Conservation (phyloP, 768 basidiomycete species). For the Mycena olivaceomarginata region DNA sequence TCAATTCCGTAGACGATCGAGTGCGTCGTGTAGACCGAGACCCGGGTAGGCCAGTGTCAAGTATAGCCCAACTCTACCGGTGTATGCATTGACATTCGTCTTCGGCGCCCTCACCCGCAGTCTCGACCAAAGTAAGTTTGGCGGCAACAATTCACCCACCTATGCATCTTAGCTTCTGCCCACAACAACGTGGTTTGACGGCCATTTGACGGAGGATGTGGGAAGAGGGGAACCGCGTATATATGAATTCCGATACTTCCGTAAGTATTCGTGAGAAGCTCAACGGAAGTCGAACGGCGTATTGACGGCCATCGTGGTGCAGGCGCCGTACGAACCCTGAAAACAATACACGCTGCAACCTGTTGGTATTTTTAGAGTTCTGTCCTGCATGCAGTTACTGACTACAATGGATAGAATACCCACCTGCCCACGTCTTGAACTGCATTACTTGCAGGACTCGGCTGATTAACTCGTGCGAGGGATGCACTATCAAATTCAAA, state of each 20-base stretch:
- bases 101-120: neutral
- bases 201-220: conserved; percentile 1
- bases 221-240: neutral
- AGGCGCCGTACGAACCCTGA: neutral
- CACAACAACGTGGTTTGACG: neutral
- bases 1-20: neutral
- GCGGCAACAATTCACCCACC: neutral
- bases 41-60: neutral
- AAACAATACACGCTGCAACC: neutral
- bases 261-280: neutral
- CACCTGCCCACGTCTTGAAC: too few relatives aligned
- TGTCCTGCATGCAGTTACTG: neutral
- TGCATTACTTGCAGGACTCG: too few relatives aligned
- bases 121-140: neutral
- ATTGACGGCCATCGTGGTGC: neutral
- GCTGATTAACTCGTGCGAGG: too few relatives aligned
- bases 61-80: neutral
- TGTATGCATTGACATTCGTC: neutral
- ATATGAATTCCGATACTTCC: neutral
- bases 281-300: conserved; percentile 3
- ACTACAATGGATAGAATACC: neutral
- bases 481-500: too few relatives aligned
- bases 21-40: neutral
- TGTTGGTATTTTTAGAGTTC: neutral
- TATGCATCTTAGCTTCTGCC: neutral